Evolutionary conservation across 352 stramenopile species (phyloP), one percentile per base, ranked within the genome.

Genomic region (Elongisporangium undulatum): DNA sequence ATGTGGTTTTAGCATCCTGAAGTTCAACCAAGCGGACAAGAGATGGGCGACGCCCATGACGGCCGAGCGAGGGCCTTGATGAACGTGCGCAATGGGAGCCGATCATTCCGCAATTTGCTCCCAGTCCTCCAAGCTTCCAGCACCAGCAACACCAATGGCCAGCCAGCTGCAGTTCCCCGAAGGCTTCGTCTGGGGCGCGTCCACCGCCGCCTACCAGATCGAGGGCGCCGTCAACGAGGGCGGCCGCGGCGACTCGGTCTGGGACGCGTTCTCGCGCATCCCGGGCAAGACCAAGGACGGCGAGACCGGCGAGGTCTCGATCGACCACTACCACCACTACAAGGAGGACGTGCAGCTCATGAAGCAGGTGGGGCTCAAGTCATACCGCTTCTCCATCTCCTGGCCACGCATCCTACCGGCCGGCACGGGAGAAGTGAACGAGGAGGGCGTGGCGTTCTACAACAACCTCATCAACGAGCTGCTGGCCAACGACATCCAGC

Each of bases 351-450:
- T 98, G 17, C 57, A 84, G 54, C 66, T 98, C 26, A 97, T 98
- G 89, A 89, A 92, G 64, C 63, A 82, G 49, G 72, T 98, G 53
- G 90, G 92, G 0, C 59, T 98, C 19, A 87, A 97, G 64, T 68
- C 74, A 19, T 98, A 97, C 71, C 80, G 94, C 13, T 93, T 98
- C 59, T 97, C 85, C 9, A 84, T 98, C 55, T 74, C 89, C 1
- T 99, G 96, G 96, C 73, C 89, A 29, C 77, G 95, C 29, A 97
- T 99, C 63, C 75, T 98, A 17, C 94, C 94, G 0, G 72, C 79
- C 4, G 94, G 94, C 49, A 72, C 74, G 16, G 67, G 79, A 26
- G 60, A 66, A 13, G 75, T 96, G 51, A 98, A 97, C 75, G 75
- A 87, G 39, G 72, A 80, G 20, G 93, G 93, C 22, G 76, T 98